phyloP scores from a whole-genome alignment of 169 alveolate species.

The Toxoplasma gondii region DNA sequence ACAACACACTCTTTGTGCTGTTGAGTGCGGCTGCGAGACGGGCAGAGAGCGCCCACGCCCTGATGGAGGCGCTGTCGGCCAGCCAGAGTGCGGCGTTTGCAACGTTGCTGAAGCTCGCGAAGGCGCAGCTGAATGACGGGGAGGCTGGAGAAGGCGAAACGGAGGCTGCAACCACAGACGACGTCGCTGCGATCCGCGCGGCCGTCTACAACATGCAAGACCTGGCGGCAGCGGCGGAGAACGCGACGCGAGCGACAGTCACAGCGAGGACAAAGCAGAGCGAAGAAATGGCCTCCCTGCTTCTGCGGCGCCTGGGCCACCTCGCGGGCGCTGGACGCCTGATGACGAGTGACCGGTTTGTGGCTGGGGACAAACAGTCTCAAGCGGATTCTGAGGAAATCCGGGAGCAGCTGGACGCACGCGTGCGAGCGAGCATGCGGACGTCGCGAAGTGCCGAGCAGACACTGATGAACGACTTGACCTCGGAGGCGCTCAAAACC shows the following conservation, averaged over 20 bases:
- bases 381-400: background rate
- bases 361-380: too few species aligned
- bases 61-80: background rate
- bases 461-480: background rate
- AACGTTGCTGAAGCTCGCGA: constrained; percentile 5
- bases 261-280: background rate
- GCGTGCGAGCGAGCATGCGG: background rate
- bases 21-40: background rate
- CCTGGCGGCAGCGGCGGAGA: constrained; percentile 19
- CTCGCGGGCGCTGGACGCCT: background rate
- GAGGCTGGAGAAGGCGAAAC: background rate
- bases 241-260: constrained; percentile 11
- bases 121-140: background rate
- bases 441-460: background rate
- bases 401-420: background rate
- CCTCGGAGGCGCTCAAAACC: background rate
- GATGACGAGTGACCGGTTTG: background rate
- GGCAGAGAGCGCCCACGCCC: constrained; percentile 12
- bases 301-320: background rate
- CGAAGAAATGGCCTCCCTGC: background rate
- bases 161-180: background rate
- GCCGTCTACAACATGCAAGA: constrained; percentile 20
- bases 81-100: background rate
- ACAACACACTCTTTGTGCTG: background rate
- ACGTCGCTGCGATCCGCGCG: background rate